Evolutionary conservation across 108 stramenopile genomes (phyloP).

Genomic region (Cyclotella baltica): DNA sequence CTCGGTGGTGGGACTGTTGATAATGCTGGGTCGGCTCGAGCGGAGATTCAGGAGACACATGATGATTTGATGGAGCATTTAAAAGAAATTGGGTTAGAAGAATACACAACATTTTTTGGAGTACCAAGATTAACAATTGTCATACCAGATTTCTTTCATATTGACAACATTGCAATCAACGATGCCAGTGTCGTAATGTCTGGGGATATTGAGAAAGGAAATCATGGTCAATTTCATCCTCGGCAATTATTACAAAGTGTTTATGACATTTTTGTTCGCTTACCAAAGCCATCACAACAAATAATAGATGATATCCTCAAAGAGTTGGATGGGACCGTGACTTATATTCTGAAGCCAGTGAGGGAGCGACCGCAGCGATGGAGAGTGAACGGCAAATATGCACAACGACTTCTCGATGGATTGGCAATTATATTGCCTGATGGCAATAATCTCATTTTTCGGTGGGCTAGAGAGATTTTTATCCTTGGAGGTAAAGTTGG

Average conservation of each 20-base stretch:
- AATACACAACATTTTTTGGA: neutral
- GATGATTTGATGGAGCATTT: neutral
- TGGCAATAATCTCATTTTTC: neutral
- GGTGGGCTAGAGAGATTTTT: neutral
- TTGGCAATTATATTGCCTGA: neutral
- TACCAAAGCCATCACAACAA: neutral
- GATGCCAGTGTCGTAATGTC: neutral
- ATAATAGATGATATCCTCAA: neutral
- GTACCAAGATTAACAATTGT: neutral
- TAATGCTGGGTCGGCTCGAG: conserved; percentile 6
- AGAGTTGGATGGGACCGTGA: neutral
- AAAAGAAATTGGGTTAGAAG: neutral
- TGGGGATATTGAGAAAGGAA: conserved; percentile 1
- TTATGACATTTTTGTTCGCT: neutral
- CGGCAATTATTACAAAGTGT: conserved; percentile 8
- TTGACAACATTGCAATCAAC: conserved; percentile 15
- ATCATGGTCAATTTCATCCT: conserved; percentile 10
- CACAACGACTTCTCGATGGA: neutral
- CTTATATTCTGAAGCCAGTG: no score
- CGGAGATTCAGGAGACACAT: neutral
- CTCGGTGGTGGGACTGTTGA: conserved; percentile 7
- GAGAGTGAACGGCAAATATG: conserved; percentile 12
- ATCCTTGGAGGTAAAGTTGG: conserved; percentile 9
- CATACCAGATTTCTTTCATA: conserved; percentile 17
- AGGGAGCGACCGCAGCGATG: neutral